Evolutionary conservation across 73 alveolate species (phyloP).

Genomic region (Tetrahymena thermophila): DNA sequence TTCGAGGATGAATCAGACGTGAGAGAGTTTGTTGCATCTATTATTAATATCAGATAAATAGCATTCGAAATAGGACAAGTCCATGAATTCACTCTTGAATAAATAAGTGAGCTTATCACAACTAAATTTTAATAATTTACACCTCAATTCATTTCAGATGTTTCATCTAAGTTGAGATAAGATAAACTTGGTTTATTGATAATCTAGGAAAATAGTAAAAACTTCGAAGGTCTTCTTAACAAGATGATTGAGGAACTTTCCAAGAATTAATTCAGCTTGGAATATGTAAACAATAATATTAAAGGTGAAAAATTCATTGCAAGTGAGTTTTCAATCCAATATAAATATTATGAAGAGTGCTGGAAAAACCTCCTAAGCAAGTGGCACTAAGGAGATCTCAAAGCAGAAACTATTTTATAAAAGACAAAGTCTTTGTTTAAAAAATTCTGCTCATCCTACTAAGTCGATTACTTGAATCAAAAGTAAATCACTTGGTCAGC

Average conservation of each 20-base stretch:
- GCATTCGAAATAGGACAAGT: neutral
- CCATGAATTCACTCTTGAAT: neutral
- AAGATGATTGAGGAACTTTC: neutral
- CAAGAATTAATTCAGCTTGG: neutral
- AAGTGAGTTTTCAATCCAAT: neutral
- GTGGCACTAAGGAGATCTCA: neutral
- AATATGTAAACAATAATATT: neutral
- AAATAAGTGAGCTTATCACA: neutral
- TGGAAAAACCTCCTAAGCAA: neutral
- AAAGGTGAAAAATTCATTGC: neutral
- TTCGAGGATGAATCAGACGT: neutral
- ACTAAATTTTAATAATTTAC: neutral
- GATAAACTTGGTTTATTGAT: neutral
- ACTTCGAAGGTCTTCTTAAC: neutral
- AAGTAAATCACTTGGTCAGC: neutral
- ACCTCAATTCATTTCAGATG: neutral
- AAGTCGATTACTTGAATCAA: neutral
- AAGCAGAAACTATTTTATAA: neutral
- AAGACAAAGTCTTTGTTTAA: neutral
- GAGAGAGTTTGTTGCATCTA: neutral
- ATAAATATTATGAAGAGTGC: neutral
- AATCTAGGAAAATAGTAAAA: neutral
- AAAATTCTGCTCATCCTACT: neutral
- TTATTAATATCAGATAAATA: neutral
- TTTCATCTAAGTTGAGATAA: neutral